A percentile compares a stretch with the other conserved stretches of the same genome.
Conservation (phyloP, 495 filamentous ascomycete species). For the Penicillium paxilli region DNA sequence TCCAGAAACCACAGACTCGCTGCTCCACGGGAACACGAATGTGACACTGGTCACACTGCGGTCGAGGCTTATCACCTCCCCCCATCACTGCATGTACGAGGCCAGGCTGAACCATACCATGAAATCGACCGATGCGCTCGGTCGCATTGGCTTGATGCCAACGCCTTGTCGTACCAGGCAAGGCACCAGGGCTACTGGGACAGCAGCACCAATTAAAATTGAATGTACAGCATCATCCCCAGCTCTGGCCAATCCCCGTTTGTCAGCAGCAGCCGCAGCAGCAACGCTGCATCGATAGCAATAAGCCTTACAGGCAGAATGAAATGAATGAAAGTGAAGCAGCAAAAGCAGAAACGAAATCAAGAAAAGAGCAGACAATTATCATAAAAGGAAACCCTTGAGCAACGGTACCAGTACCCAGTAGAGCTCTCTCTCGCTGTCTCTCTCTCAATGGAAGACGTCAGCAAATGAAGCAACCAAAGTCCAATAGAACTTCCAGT, state of each 20-base stretch:
- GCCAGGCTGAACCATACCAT: background rate
- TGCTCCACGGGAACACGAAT: background rate
- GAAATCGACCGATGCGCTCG: background rate
- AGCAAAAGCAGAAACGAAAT: conserved; percentile 1
- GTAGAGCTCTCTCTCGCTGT: background rate
- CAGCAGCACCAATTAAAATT: background rate
- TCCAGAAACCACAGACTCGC: background rate
- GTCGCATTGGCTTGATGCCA: background rate
- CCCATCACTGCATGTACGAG: background rate
- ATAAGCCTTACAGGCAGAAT: background rate
- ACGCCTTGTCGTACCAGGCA: background rate
- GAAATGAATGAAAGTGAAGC: too few relatives aligned
- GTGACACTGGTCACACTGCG: conserved; percentile 4
- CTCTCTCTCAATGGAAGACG: background rate
- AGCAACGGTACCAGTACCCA: background rate
- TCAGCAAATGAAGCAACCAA: too few relatives aligned
- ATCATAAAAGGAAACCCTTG: background rate
- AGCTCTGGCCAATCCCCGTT: background rate
- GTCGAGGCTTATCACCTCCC: background rate
- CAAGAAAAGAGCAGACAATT: background rate
- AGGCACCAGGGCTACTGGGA: background rate
- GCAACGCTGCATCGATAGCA: background rate
- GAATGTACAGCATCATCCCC: background rate
- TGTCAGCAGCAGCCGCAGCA: background rate
- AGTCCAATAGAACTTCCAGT: too few relatives aligned